Evolutionary conservation across 768 basidiomycete species (phyloP), one percentile per base, ranked within the genome.

Genomic region (Lactarius trivialis): DNA sequence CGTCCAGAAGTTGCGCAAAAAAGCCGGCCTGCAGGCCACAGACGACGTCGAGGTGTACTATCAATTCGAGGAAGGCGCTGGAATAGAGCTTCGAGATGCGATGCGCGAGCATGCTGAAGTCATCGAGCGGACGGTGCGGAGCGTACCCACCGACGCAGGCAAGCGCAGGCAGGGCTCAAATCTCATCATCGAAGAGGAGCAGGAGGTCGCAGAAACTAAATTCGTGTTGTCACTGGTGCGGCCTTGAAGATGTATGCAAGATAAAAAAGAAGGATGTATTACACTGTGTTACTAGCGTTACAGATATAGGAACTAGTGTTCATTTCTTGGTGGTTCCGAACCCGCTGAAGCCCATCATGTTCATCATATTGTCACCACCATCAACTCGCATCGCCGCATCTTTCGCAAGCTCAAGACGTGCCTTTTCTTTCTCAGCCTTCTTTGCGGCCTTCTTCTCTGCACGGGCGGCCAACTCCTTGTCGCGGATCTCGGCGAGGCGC

Each of bases 1-100:
- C 58, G 87, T 98, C 48, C 97, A 99, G 77, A 93, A 91, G 72
- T 78, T 98, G 63, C 82, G 97, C 68, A 99, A 99, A 78, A 93
- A 94, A 74, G 94, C 93, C 1, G 93, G 94, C 15, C 78, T 98
- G 66, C 93, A 94, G 74, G 88, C 96, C 21, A 94, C 93, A 7
- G 97, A 99, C 71, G 92, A 97, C 71, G 85, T 98, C 32, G 81
- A 91, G 57, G 82, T 97, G 43, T 95, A 86, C 75, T 94, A 94
- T 76, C 75, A 75, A 61, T 90, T 96, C 72, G 85, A 88, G 69
- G 81, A 82, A 15, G 89, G 85, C 28, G 68, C 78, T 9, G 87
- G 88, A 12, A 76, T 76, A 24, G 88, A 89, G 49, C 70, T 94
- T 58, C 73, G 82, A 39, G 76, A 76, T 30, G 89, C 90, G 28